Evolutionary conservation across 176 grass and related monocot species (phyloP), one percentile per base, ranked within the genome.

Genomic region (Carex kokanica): DNA sequence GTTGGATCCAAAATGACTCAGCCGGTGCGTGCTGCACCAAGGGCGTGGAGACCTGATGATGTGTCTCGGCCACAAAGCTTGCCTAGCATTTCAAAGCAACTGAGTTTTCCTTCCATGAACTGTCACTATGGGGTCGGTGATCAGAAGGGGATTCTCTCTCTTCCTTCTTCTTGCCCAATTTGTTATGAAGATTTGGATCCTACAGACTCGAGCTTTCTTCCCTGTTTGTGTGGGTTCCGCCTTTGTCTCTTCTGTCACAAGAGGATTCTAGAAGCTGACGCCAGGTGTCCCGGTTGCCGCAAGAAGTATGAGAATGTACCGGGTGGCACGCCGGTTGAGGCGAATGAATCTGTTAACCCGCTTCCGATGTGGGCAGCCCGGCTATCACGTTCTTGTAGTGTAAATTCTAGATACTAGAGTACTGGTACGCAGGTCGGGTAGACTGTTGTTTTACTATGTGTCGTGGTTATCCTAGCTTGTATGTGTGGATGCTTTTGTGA

Each of bases 181-280:
- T 99, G 96, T 86, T 99, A 61, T 0, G 91, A 99, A 67, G 96
- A 99, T 85, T 86, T 99, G 53, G 96, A 99, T 61, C 83, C 12
- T 6, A 99, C 97, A 0, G 97, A 99, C 71, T 93, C 97, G 0
- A 99, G 97, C 83, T 99, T 99, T 85, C 85, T 87, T 41, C 97
- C 97, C 45, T 96, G 97, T 84, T 83, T 77, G 41, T 99, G 97
- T 89, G 89, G 91, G 10, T 99, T 99, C 80, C 88, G 84, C 62
- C 78, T 99, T 52, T 99, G 93, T 83, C 93, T 99, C 56, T 99
- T 99, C 84, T 96, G 97, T 79, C 91, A 99, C 88, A 93, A 99
- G 71, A 93, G 87, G 86, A 96, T 99, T 86, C 78, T 92, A 1
- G 88, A 96, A 90, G 89, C 86, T 1, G 91, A 99, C 86, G 97